A percentile compares a stretch with the other conserved stretches of the same genome.
Evolutionary conservation across 257 asterid species (phyloP).

Genomic region (Lantana camara): DNA sequence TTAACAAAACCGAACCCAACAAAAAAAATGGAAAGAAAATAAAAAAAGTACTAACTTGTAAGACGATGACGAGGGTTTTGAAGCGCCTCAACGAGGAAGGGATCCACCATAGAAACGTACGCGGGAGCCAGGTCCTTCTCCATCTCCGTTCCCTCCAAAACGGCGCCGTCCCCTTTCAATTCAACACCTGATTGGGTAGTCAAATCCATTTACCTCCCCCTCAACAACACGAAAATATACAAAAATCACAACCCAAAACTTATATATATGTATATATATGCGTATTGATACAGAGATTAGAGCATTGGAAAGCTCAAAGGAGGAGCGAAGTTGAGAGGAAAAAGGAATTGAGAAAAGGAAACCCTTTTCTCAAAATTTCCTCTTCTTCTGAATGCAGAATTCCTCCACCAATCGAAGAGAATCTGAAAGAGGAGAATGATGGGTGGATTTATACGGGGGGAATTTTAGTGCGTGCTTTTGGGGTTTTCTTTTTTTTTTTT

Average conservation of each 20-base stretch:
- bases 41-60: constrained; percentile 54
- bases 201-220: constrained; percentile 42
- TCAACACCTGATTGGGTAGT: constrained; percentile 37
- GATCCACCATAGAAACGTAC: constrained; percentile 74
- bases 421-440: constrained; percentile 18
- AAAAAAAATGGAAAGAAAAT: background rate
- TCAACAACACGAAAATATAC: background rate
- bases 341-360: constrained; percentile 36
- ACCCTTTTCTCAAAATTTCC: constrained; percentile 45
- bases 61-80: constrained; percentile 98
- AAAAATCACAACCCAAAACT: background rate
- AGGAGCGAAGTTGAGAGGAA: constrained; percentile 20
- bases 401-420: constrained; percentile 40
- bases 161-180: constrained; percentile 32
- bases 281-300: constrained; percentile 7
- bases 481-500: background rate
- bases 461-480: constrained; percentile 22
- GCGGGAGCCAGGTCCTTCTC: constrained; percentile 32
- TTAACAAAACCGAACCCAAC: constrained; percentile 1
- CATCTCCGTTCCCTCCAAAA: constrained; percentile 30
- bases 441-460: constrained; percentile 43
- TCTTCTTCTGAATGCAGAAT: constrained; percentile 32
- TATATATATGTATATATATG: constrained; percentile 14
- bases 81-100: constrained; percentile 95
- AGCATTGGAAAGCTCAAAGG: background rate